Evolutionary conservation across 2,329 filamentous ascomycete genomes (phyloP).

Genomic region (Aspergillus sp.): DNA sequence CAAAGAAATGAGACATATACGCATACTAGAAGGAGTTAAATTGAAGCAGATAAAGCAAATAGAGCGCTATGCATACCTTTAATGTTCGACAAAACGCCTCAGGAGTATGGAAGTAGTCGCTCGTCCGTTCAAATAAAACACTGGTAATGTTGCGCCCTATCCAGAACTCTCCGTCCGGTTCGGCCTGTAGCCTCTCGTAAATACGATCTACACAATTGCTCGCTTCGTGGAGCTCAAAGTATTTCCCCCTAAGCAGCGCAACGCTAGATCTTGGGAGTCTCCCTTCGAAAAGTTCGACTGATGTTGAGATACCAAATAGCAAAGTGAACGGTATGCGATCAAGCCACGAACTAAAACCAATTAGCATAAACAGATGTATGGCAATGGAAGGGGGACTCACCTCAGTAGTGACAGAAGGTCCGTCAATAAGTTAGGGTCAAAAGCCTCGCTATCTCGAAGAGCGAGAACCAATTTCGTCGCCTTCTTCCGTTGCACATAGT

Average conservation of each 20-base stretch:
- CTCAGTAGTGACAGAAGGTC: constrained; percentile 42
- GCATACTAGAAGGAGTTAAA: constrained; percentile 44
- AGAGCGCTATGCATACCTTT: constrained; percentile 32
- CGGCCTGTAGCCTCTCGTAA: constrained; percentile 33
- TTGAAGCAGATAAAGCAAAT: background rate
- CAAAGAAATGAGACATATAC: constrained; percentile 59
- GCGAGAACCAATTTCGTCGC: constrained; percentile 37
- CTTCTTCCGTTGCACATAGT: constrained; percentile 33
- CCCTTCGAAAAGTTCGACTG: constrained; percentile 55
- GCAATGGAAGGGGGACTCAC: constrained; percentile 26
- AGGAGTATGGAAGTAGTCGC: constrained; percentile 54
- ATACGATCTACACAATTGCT: constrained; percentile 41
- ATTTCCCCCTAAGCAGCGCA: constrained; percentile 46
- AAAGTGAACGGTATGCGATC: constrained; percentile 56
- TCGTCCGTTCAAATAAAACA: constrained; percentile 49
- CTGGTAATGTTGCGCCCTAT: constrained; percentile 49
- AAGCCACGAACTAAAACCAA: constrained; percentile 47
- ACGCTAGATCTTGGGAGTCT: constrained; percentile 49
- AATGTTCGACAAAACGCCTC: constrained; percentile 49
- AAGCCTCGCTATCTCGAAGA: constrained; percentile 43
- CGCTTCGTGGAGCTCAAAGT: constrained; percentile 48
- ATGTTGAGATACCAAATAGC: constrained; percentile 57
- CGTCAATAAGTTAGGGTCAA: constrained; percentile 37
- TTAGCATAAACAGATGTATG: constrained; percentile 14
- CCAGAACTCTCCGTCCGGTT: constrained; percentile 37